These are phyloP conservation scores for Metschnikowia anglica DNA, from an alignment of 805 yeast genomes.

Conservation along the genomic window DNA sequence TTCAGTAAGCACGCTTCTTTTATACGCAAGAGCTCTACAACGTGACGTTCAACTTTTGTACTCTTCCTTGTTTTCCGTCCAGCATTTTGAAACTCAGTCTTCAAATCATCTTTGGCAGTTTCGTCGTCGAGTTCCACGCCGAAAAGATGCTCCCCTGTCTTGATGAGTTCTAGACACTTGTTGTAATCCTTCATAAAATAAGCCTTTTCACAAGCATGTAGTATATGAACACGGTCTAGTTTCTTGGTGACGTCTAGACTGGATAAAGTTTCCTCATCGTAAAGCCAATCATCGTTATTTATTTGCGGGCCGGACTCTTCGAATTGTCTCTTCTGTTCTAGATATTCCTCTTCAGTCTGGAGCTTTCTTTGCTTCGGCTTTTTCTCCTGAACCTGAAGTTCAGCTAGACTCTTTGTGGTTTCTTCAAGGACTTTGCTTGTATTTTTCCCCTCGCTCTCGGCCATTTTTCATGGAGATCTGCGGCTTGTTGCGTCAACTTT, in stretches of 20 bases:
- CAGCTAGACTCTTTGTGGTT: constrained; percentile 1
- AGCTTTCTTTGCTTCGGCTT: constrained; percentile 51
- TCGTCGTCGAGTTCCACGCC: constrained; percentile 25
- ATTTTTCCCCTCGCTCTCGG: neutral
- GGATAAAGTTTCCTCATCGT: constrained; percentile 25
- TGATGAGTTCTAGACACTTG: constrained; percentile 49
- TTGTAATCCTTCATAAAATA: constrained; percentile 55
- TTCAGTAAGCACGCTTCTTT: constrained; percentile 35
- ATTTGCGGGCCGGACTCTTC: constrained; percentile 55
- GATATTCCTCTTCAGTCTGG: constrained; percentile 66
- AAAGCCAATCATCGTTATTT: constrained; percentile 48
- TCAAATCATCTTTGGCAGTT: constrained; percentile 25
- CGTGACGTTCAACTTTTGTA: constrained; percentile 46
- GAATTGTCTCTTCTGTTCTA: constrained; percentile 51
- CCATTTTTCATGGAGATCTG: neutral
- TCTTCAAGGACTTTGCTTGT: neutral
- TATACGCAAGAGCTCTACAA: constrained; percentile 50
- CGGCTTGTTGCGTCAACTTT: neutral
- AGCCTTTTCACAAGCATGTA: constrained; percentile 61
- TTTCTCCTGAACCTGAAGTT: constrained; percentile 5
- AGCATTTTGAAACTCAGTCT: constrained; percentile 19
- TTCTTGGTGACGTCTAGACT: constrained; percentile 39
- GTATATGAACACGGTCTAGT: constrained; percentile 52
- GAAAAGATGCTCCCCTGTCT: constrained; percentile 34
- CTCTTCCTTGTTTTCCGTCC: constrained; percentile 30